A percentile compares a stretch with the other conserved stretches of the same genome.
phyloP scores from a whole-genome alignment of 805 yeast species.

The Candida jianshihensis region DNA sequence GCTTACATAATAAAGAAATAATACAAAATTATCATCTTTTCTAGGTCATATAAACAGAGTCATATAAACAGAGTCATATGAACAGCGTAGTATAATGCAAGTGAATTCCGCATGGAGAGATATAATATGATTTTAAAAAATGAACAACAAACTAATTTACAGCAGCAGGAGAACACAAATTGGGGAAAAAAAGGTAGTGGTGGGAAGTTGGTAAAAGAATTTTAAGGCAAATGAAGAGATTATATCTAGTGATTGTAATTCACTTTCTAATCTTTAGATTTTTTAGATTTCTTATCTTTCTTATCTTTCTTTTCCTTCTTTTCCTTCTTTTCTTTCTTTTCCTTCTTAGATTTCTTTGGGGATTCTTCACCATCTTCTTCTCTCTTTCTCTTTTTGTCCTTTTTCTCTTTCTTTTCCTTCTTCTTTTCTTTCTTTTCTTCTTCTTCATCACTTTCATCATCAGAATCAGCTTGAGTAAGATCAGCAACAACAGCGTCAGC shows the following conservation, averaged over 20 bases:
- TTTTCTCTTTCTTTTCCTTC: constrained; percentile 18
- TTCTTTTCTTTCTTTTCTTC: constrained; percentile 28
- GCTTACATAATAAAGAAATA: not conserved
- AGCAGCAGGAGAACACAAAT: too few species aligned
- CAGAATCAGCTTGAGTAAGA: constrained; percentile 29
- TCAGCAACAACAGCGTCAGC: constrained; percentile 67
- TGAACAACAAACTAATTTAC: not conserved
- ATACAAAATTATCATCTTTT: not conserved
- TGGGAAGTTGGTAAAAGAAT: too few species aligned
- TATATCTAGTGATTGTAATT: too few species aligned
- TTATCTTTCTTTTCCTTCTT: constrained; percentile 29
- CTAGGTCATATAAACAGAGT: not conserved
- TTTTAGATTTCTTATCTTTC: constrained; percentile 12
- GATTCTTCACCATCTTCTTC: constrained; percentile 24
- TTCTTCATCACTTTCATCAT: constrained; percentile 31
- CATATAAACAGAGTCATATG: not conserved
- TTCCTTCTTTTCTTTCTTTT: constrained; percentile 28
- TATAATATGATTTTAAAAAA: too few species aligned
- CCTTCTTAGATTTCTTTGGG: constrained; percentile 23
- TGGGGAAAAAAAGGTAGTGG: too few species aligned
- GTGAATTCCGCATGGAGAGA: too few species aligned
- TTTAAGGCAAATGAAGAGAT: not conserved
- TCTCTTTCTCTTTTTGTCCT: constrained; percentile 29
- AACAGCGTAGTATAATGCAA: not conserved
- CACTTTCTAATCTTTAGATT: constrained; percentile 3